Percentiles rank a stretch among this genome's conserved stretches.
phyloP scores from a whole-genome alignment of 2,329 filamentous ascomycete genomes.

The Fusarium oxysporum region DNA sequence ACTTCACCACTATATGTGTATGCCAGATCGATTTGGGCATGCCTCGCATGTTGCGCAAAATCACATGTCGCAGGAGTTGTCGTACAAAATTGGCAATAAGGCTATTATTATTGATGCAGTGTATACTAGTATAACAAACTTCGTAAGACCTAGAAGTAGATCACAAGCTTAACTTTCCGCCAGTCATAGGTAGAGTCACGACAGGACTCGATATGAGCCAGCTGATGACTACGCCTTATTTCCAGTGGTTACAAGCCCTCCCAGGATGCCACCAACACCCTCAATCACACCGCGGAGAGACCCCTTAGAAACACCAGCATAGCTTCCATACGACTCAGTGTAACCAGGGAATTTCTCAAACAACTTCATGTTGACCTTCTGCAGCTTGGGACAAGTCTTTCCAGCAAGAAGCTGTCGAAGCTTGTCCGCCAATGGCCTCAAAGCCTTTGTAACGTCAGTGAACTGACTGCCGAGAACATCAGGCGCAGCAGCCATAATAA shows the following conservation, averaged over 20 bases:
- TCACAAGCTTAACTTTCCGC: neutral
- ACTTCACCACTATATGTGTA: neutral
- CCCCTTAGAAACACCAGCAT: constrained; percentile 14
- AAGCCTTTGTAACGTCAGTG: neutral
- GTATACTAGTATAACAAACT: too few relatives aligned
- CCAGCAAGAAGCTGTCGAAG: neutral
- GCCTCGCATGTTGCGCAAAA: neutral
- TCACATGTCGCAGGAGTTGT: neutral
- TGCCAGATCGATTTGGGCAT: neutral
- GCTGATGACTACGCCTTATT: neutral
- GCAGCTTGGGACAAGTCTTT: neutral
- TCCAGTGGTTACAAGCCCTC: neutral
- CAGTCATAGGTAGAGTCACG: accelerated
- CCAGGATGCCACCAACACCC: neutral
- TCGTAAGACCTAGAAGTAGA: neutral
- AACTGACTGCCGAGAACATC: constrained; percentile 13
- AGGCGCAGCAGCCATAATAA: constrained; percentile 39
- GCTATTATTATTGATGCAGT: neutral
- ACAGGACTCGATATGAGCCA: accelerated
- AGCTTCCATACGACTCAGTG: constrained; percentile 21
- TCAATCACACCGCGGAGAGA: constrained; percentile 2
- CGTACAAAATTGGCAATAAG: neutral
- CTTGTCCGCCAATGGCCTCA: neutral
- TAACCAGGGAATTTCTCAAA: constrained; percentile 15
- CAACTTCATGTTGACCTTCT: constrained; percentile 12